A percentile compares a stretch with the other conserved stretches of the same genome.
Evolutionary conservation across 2,329 filamentous ascomycete species (phyloP).

Genomic region (Allantophomopsis cytisporea): DNA sequence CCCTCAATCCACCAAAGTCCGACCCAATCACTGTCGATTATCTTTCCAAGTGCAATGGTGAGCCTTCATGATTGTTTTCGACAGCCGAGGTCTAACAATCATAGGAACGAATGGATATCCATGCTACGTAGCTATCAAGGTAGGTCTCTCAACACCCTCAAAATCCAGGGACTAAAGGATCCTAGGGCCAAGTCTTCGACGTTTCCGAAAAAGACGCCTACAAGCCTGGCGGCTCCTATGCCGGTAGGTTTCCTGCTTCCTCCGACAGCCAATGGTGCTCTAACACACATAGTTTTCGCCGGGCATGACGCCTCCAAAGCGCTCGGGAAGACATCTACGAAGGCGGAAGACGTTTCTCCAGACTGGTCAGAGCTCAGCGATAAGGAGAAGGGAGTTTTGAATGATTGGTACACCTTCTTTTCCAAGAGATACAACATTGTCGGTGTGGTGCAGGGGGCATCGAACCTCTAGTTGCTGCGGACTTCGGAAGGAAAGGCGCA

Average conservation of each 20-base stretch:
- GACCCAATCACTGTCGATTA: slow-evolving; percentile 74
- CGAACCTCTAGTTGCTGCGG: slow-evolving; percentile 25
- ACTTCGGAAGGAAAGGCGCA: no score
- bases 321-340: slow-evolving; percentile 74
- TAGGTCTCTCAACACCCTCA: slow-evolving; percentile 14
- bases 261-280: neutral
- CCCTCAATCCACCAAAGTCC: slow-evolving; percentile 73
- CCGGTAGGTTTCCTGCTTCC: slow-evolving; percentile 42
- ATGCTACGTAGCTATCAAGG: slow-evolving; percentile 60
- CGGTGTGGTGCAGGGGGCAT: slow-evolving; percentile 49
- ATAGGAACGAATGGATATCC: slow-evolving; percentile 50
- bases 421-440: slow-evolving; percentile 92
- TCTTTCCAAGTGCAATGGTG: slow-evolving; percentile 73
- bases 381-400: slow-evolving; percentile 70
- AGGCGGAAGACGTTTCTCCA: slow-evolving; percentile 66
- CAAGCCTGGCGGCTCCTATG: slow-evolving; percentile 68
- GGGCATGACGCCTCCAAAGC: slow-evolving; percentile 94
- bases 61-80: slow-evolving; percentile 16
- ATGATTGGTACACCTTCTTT: slow-evolving; percentile 95
- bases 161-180: neutral
- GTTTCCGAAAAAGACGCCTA: slow-evolving; percentile 86
- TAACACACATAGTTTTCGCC: slow-evolving; percentile 58
- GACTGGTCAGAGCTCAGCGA: slow-evolving; percentile 77
- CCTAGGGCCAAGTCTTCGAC: slow-evolving; percentile 82
- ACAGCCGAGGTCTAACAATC: neutral